A percentile compares a stretch with the other conserved stretches of the same genome.
These are phyloP conservation scores for Quercus dentata DNA, from an alignment of 306 rosid genomes.

Conservation along the genomic window DNA sequence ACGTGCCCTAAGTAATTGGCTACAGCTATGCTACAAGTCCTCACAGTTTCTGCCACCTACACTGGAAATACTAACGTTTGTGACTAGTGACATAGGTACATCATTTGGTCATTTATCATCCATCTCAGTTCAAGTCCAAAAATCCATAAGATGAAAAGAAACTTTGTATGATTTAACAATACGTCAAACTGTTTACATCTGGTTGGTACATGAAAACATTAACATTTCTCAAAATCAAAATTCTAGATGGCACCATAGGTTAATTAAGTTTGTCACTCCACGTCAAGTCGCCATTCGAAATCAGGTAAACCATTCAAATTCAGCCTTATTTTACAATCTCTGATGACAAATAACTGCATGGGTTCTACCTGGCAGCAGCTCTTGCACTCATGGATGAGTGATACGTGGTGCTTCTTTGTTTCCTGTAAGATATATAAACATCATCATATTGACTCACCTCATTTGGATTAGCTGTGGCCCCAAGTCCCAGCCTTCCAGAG, in stretches of 20 bases:
- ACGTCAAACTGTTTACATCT: not conserved
- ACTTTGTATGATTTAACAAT: not conserved
- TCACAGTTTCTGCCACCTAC: not conserved
- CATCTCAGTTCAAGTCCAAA: not conserved
- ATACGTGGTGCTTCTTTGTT: conserved; percentile 92
- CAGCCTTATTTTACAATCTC: not conserved
- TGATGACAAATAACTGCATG: not conserved
- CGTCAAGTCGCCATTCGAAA: not conserved
- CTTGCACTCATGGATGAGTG: conserved; percentile 93
- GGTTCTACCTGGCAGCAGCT: conserved; percentile 56
- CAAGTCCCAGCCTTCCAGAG: conserved; percentile 84
- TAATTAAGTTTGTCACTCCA: not conserved
- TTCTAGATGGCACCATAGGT: not conserved
- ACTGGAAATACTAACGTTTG: no score
- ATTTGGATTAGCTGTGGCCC: conserved; percentile 80
- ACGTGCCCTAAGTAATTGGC: no score
- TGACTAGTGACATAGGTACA: not conserved
- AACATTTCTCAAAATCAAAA: not conserved
- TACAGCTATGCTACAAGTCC: no score
- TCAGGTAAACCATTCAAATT: not conserved
- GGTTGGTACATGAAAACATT: not conserved
- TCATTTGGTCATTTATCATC: not conserved
- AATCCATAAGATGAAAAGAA: not conserved
- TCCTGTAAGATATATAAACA: conserved; percentile 93
- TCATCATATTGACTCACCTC: conserved; percentile 94